Evolutionary conservation across 345 rosid species (phyloP).

Genomic region (Eucalyptus sp.): DNA sequence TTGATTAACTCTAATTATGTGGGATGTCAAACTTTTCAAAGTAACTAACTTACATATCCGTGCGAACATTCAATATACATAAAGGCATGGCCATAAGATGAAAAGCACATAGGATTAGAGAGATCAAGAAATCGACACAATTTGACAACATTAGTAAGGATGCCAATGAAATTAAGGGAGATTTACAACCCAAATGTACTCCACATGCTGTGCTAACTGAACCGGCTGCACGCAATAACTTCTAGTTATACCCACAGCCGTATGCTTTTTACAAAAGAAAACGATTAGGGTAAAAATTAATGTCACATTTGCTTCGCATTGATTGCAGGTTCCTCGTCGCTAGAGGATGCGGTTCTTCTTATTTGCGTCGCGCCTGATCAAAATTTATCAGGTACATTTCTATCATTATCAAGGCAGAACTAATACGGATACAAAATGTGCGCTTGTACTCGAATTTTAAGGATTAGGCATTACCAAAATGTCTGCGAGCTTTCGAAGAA

Average conservation of each 20-base stretch:
- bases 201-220: neutral
- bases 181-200: neutral
- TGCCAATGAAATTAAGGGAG: too few relatives aligned
- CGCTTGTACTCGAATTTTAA: neutral
- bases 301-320: neutral
- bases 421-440: neutral
- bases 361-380: neutral
- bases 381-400: neutral
- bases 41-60: neutral
- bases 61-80: neutral
- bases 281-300: neutral
- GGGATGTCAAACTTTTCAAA: too few relatives aligned
- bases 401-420: neutral
- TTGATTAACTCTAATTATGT: too few relatives aligned
- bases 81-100: neutral
- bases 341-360: neutral
- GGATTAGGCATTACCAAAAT: neutral
- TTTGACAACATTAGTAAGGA: too few relatives aligned
- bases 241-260: neutral
- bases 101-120: neutral
- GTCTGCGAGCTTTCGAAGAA: neutral
- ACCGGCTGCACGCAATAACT: neutral
- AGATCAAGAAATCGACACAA: neutral
- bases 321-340: neutral
- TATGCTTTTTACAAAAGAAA: neutral